Conservation (phyloP, 257 asterid genomes). For the Ocimum tenuiflorum region DNA sequence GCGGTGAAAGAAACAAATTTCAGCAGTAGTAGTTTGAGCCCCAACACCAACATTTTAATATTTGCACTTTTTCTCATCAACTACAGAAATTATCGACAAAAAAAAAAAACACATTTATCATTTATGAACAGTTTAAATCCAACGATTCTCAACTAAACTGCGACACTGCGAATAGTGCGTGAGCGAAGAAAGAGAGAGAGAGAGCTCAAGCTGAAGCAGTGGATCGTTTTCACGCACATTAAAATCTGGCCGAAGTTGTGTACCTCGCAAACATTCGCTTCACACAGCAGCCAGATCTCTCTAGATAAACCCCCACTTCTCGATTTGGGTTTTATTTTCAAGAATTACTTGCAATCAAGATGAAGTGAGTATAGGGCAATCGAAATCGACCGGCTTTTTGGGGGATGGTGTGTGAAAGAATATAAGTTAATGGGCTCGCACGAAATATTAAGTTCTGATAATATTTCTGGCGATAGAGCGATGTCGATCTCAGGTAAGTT, state of each 20-base stretch:
- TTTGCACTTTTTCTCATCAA: too few species aligned
- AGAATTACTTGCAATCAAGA: constrained; percentile 6
- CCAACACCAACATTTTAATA: too few species aligned
- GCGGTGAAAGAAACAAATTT: too few species aligned
- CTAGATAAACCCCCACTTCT: not conserved
- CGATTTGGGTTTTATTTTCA: not conserved
- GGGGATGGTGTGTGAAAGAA: constrained; percentile 15
- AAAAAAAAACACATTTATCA: too few species aligned
- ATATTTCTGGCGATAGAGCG: constrained; percentile 19
- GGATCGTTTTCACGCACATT: too few species aligned
- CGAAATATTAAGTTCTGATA: constrained; percentile 11
- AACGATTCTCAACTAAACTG: not conserved
- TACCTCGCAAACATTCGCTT: constrained; percentile 1
- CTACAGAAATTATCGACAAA: too few species aligned
- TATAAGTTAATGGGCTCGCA: constrained; percentile 25
- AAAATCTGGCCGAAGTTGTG: not conserved
- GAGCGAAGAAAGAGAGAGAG: not conserved
- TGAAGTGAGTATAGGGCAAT: not conserved
- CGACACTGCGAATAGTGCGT: constrained; percentile 7
- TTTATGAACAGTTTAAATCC: not conserved
- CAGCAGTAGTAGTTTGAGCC: too few species aligned
- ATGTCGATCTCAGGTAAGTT: constrained; percentile 46
- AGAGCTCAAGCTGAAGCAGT: constrained; percentile 1
- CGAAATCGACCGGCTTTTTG: too few species aligned
- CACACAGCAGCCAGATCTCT: constrained; percentile 23